Conservation (phyloP, 257 asterid genomes). For the Solanum chiquidenum region DNA sequence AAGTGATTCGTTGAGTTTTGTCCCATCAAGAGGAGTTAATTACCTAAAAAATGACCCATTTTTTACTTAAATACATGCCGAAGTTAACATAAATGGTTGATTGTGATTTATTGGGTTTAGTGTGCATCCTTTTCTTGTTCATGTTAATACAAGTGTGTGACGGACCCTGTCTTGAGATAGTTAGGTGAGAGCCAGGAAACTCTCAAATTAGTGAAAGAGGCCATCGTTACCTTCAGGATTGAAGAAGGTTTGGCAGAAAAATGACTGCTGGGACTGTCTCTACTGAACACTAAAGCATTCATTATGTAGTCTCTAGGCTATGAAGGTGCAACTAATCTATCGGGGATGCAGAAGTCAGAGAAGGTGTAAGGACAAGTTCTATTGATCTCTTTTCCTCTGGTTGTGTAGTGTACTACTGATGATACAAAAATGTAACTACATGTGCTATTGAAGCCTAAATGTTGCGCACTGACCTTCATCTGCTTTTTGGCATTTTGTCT, state of each 20-base stretch:
- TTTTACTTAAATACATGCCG: not conserved
- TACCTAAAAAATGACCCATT: not conserved
- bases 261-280: not conserved
- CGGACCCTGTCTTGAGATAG: not conserved
- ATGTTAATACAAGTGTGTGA: not conserved
- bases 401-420: not conserved
- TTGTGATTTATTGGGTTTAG: not conserved
- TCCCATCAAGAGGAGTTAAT: not conserved
- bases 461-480: not conserved
- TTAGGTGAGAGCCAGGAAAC: not conserved
- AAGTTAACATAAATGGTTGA: not conserved
- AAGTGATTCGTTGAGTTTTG: not conserved
- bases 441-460: not conserved
- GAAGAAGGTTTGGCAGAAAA: not conserved
- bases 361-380: not conserved
- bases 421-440: not conserved
- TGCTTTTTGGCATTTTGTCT: not conserved
- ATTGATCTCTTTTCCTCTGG: not conserved
- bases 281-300: not conserved
- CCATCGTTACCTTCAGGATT: not conserved
- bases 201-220: not conserved
- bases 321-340: not conserved
- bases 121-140: not conserved
- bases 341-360: not conserved
- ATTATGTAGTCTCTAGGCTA: not conserved